Evolutionary conservation across 106 monocot species (phyloP), one percentile per base, ranked within the genome.

Genomic region (Phalaenopsis aphrodite): DNA sequence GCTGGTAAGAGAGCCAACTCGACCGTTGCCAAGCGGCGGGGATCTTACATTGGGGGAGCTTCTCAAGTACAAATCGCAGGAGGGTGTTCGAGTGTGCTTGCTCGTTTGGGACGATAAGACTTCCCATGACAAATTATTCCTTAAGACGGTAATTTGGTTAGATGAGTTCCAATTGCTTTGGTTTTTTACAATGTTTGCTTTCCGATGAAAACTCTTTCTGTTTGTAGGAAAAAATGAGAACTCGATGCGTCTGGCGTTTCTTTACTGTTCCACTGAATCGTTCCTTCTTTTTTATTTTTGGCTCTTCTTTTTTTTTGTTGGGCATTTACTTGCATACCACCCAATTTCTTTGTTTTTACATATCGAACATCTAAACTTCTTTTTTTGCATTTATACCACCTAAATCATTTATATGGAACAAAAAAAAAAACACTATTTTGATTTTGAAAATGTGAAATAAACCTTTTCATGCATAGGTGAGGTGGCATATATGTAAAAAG

Each of bases 51-150:
- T 92, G 57, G 92, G 92, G 37, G 88, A 92, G 56, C 82, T 92
- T 41, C 86, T 92, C 76, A 92, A 92, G 83, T 92, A 86, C 82
- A 92, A 92, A 83, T 90, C 92, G 4, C 90, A 92, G 88, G 92
- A 90, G 78, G 92, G 92, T 16, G 90, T 92, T 3, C 79, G 92
- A 73, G 90, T 90, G 43, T 90, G 89, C 79, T 41, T 90, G 78
- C 84, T 92, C 39, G 92, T 92, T 55, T 92, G 90, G 92, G 89
- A 92, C 69, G 92, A 92, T 52, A 90, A 88, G 86, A 92, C 89
- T 18, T 92, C 90, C 3, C 90, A 90, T 67, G 88, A 90, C 61
- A 83, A 80, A 55, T 64, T 90, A 0, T 77, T 79, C 17, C 66
- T 92, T 76, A 92, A 86, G 49, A 90, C 88, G 66, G 92, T 92